Evolutionary conservation across 164 flowering plant genomes (phyloP).

Genomic region (Magnolia officinalis): DNA sequence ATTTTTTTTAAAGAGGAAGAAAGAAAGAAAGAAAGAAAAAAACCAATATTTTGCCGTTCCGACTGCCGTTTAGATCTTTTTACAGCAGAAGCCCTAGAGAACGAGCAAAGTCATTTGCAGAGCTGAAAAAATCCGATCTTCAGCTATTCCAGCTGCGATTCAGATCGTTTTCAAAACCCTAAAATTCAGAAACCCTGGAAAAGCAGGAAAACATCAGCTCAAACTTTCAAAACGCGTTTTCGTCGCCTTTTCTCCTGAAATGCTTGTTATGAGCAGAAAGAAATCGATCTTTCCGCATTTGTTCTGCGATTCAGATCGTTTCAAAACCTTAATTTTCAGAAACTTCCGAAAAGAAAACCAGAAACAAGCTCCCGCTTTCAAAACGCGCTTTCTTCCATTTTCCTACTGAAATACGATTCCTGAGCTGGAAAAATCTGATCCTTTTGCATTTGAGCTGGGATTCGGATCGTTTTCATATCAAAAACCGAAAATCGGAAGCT

Average conservation of each 20-base stretch:
- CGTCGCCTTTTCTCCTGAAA: background rate
- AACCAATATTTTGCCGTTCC: background rate
- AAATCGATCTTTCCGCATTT: background rate
- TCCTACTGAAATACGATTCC: background rate
- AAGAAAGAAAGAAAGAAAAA: background rate
- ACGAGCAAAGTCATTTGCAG: background rate
- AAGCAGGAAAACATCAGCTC: background rate
- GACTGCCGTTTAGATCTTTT: background rate
- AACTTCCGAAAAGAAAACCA: too few species aligned
- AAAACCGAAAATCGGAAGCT: slow-evolving; percentile 2
- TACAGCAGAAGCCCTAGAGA: background rate
- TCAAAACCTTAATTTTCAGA: background rate
- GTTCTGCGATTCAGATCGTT: background rate
- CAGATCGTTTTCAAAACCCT: background rate
- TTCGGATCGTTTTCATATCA: background rate
- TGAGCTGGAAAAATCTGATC: slow-evolving; percentile 5
- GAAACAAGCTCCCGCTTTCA: background rate
- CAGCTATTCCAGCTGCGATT: background rate
- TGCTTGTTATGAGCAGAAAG: background rate
- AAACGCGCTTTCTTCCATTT: background rate
- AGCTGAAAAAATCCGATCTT: slow-evolving; percentile 4
- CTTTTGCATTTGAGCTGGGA: slow-evolving; percentile 9
- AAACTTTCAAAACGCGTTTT: background rate
- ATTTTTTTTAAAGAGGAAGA: background rate
- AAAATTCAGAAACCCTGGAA: background rate